Conservation (phyloP, 306 rosid species). For the Lathyrus tuberosus region DNA sequence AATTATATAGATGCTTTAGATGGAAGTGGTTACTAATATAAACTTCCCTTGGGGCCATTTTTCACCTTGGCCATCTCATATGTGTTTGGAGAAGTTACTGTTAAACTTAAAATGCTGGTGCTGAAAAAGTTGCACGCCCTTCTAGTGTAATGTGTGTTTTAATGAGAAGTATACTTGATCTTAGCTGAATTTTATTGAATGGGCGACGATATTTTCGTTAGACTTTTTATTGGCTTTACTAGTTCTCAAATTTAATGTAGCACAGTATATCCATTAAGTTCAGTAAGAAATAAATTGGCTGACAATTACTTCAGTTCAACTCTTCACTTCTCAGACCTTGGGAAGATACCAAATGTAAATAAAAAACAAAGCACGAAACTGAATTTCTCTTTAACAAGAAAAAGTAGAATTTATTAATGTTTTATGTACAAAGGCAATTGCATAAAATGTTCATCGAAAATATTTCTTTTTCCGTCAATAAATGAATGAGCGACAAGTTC, state of each 20-base stretch:
- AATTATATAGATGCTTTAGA: background rate
- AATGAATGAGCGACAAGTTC: background rate
- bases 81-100: slow-evolving; percentile 15
- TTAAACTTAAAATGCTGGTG: background rate
- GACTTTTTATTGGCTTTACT: background rate
- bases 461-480: background rate
- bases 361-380: background rate
- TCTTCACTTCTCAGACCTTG: background rate
- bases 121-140: background rate
- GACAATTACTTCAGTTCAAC: background rate
- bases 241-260: slow-evolving; percentile 1
- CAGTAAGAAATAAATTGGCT: slow-evolving; percentile 13
- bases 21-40: slow-evolving; percentile 24
- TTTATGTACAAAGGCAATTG: background rate
- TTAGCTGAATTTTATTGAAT: background rate
- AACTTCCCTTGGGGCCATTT: slow-evolving; percentile 10
- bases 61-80: slow-evolving; percentile 12
- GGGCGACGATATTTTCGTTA: slow-evolving; percentile 5
- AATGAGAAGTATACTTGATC: slow-evolving; percentile 14
- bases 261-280: background rate
- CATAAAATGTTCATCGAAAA: background rate
- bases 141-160: background rate
- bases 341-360: slow-evolving; percentile 13
- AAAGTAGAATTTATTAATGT: background rate
- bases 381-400: background rate